Base-by-base conservation (phyloP, 345 rosid species). In the Gynandropsis gynandra region DNA sequence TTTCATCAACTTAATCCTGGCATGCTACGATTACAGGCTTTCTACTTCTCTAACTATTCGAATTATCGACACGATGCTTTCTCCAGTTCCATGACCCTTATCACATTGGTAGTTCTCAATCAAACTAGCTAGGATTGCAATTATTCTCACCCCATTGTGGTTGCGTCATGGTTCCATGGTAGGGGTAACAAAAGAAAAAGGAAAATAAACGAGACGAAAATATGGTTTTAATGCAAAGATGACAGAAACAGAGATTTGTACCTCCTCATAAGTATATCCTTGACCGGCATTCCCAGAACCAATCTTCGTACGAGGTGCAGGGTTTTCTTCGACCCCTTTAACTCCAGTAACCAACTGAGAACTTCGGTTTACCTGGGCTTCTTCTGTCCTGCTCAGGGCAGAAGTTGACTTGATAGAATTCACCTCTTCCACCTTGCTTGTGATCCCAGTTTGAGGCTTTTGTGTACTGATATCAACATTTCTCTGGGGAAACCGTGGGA, bases 201-300 rank as follows among this genome's bases (percentile, higher is more conserved):
- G 54, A 24, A 27, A 48, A 27, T 40, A 48, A 46, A 33, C 9
- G 15, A 16, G 18, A 32, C 12, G 40, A 34, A 10, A 12, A 16
- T 42, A 38, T 31, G 52, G 39, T 33, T 36, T 65, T 12, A 11
- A 39, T 14, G 39, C 39, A 45, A 46, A 12, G 51, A 39, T 15
- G 33, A 53, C 47, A 13, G 14, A 54, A 32, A 40, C 10, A 51
- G 4, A 31, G 31, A 24, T 53, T 37, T 27, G 41, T 74, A 93
- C 97, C 97, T 93, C 99, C 65, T 88, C 99, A 70, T 76, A 93
- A 50, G 89, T 93, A 72, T 93, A 93, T 64, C 99, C 99, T 72
- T 93, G 99, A 63, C 95, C 97, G 52, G 97, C 97, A 83, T 88
- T 93, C 52, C 99, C 99, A 68, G 56, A 79, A 32, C 99, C 97